Evolutionary conservation across 2,329 filamentous ascomycete species (phyloP), one percentile per base, ranked within the genome.

Genomic region (Aspergillus proliferans): DNA sequence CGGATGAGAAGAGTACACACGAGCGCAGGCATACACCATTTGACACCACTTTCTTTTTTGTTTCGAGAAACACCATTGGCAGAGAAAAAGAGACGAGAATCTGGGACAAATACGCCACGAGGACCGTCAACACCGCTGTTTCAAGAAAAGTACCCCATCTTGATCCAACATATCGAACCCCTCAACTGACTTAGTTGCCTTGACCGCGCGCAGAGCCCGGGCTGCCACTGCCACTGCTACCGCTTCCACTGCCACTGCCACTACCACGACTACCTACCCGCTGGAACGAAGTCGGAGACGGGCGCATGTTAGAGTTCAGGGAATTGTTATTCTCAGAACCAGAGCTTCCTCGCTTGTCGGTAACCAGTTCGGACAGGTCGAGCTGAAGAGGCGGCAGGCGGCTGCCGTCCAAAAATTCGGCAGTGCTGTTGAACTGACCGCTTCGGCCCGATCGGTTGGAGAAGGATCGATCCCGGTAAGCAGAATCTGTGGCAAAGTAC

Each of bases 261-360:
- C 76, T 78, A 45, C 71, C 74, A 52, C 74, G 72, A 60, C 75
- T 78, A 45, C 69, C 74, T 33, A 62, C 65, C 56, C 68, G 62
- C 30, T 64, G 65, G 46, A 70, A 71, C 41, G 70, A 66, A 38
- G 67, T 72, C 45, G 68, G 57, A 46, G 61, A 62, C 15, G 63
- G 65, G 49, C 63, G 66, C 43, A 62, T 59, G 54, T 67, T 70
- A 3, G 69, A 67, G 48, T 69, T 67, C 12, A 65, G 58, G 45
- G 59, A 60, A 47, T 54, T 55, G 52, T 61, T 65, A 43, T 60
- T 57, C 39, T 69, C 58, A 26, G 62, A 68, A 49, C 59, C 59
- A 19, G 63, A 58, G 40, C 64, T 59, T 42, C 59, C 62, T 47
- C 58, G 55, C 50, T 64, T 65, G 24, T 68, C 65, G 22, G 56